Conservation (phyloP, 2,329 filamentous ascomycete genomes). For the Byssothecium circinans region DNA sequence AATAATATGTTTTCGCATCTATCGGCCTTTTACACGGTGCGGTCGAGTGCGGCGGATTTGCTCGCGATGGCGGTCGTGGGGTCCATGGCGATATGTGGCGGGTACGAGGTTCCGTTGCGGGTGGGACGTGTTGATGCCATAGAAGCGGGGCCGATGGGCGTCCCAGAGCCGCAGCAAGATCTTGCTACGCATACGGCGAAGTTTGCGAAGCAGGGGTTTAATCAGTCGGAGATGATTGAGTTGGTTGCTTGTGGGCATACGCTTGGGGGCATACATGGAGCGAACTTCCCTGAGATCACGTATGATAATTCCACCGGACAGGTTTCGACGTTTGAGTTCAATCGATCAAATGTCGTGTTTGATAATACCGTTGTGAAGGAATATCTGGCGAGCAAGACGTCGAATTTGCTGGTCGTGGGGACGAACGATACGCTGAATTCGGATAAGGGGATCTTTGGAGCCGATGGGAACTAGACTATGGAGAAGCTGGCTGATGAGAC, state of each 20-base stretch:
- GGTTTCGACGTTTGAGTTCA: constrained; percentile 7
- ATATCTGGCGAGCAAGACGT: constrained; percentile 33
- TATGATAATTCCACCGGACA: constrained; percentile 19
- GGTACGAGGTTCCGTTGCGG: constrained; percentile 32
- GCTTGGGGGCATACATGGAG: constrained; percentile 39
- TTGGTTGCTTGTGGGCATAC: constrained; percentile 42
- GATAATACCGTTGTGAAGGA: constrained; percentile 37
- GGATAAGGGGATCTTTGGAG: constrained; percentile 36
- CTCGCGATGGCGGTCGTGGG: constrained; percentile 35
- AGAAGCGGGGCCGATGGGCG: constrained; percentile 29
- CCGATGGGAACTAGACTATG: constrained; percentile 38
- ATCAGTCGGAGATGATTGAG: constrained; percentile 26
- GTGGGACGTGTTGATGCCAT: constrained; percentile 38
- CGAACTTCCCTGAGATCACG: constrained; percentile 33
- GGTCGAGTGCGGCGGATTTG: constrained; percentile 32
- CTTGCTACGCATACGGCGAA: constrained; percentile 29
- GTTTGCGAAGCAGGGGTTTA: constrained; percentile 38
- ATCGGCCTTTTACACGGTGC: constrained; percentile 24
- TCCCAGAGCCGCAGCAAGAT: constrained; percentile 37
- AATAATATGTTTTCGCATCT: constrained; percentile 38
- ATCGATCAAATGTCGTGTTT: constrained; percentile 26
- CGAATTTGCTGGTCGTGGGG: constrained; percentile 29
- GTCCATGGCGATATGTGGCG: constrained; percentile 33
- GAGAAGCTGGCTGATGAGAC: constrained; percentile 23
- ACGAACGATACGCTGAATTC: constrained; percentile 34